These are phyloP conservation scores for Diaporthe sp. DNA, from an alignment of 2,329 filamentous ascomycete genomes.

Conservation along the genomic window DNA sequence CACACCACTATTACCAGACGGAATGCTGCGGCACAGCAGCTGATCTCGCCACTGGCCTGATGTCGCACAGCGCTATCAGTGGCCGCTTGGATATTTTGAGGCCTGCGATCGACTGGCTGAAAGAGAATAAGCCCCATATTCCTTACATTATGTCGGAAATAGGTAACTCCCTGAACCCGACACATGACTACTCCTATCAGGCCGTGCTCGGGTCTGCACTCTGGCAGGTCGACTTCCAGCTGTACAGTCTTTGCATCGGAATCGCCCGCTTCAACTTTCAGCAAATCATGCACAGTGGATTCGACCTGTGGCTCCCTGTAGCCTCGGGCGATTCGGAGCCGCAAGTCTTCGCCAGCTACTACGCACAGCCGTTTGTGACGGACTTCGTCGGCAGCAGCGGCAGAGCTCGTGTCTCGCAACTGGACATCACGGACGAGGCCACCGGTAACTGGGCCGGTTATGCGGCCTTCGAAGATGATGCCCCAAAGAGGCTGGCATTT, in stretches of 20 bases:
- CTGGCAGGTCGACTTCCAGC: slow-evolving; percentile 51
- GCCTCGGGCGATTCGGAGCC: slow-evolving; percentile 42
- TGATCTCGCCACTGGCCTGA: slow-evolving; percentile 40
- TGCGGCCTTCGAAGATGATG: slow-evolving; percentile 44
- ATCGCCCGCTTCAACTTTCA: slow-evolving; percentile 49
- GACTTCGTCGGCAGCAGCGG: slow-evolving; percentile 48
- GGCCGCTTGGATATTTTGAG: slow-evolving; percentile 41
- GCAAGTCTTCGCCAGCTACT: slow-evolving; percentile 49
- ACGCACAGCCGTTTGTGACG: slow-evolving; percentile 49
- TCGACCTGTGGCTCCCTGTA: slow-evolving; percentile 44
- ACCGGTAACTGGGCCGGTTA: slow-evolving; percentile 43
- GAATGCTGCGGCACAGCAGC: slow-evolving; percentile 41
- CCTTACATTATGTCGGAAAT: slow-evolving; percentile 49
- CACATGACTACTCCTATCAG: slow-evolving; percentile 47
- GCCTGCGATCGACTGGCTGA: slow-evolving; percentile 46
- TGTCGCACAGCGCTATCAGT: slow-evolving; percentile 33
- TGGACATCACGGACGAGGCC: slow-evolving; percentile 35
- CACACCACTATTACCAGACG: slow-evolving; percentile 51
- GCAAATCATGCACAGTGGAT: slow-evolving; percentile 48
- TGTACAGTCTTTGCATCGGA: slow-evolving; percentile 48
- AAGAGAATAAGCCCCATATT: slow-evolving; percentile 43
- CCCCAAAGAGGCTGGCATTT: slow-evolving; percentile 43
- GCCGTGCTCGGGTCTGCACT: slow-evolving; percentile 48
- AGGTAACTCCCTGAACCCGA: slow-evolving; percentile 47
- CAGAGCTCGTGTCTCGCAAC: slow-evolving; percentile 41